Conservation (phyloP, 2,329 filamentous ascomycete genomes). For the Penicillium sp. region DNA sequence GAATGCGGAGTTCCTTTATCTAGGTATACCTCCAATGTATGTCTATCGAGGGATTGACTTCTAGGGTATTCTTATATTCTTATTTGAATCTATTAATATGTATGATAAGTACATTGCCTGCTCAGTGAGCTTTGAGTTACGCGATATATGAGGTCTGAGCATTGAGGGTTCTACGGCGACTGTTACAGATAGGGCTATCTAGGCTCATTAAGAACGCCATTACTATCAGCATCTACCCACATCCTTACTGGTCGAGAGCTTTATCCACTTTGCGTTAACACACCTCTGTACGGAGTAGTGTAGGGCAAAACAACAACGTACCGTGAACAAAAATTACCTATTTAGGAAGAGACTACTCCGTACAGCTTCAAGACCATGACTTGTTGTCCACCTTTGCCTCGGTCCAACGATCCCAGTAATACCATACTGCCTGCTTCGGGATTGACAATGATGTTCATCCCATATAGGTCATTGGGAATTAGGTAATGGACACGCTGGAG, state of each 20-base stretch:
- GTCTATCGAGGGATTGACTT: background rate
- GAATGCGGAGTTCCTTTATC: constrained; percentile 6
- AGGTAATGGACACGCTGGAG: too few species aligned
- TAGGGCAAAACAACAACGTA: background rate
- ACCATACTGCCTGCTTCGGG: background rate
- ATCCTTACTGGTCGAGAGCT: background rate
- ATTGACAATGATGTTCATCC: background rate
- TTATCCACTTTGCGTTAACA: background rate
- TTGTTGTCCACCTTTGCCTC: background rate
- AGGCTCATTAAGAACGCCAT: background rate
- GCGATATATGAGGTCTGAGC: background rate
- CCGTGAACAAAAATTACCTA: background rate
- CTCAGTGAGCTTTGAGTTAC: background rate
- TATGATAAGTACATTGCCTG: background rate
- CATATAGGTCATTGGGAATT: background rate
- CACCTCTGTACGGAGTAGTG: background rate
- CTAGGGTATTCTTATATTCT: background rate
- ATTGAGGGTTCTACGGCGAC: background rate
- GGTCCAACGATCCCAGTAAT: background rate
- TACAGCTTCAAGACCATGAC: background rate
- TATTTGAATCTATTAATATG: background rate
- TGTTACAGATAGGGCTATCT: background rate
- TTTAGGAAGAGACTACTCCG: background rate
- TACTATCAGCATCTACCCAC: background rate
- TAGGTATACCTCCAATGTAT: background rate